Percentiles rank a stretch among this genome's conserved stretches.
These are phyloP conservation scores for Cenchrus americanus DNA, from an alignment of 176 grass and related monocot genomes.

Conservation along the genomic window DNA sequence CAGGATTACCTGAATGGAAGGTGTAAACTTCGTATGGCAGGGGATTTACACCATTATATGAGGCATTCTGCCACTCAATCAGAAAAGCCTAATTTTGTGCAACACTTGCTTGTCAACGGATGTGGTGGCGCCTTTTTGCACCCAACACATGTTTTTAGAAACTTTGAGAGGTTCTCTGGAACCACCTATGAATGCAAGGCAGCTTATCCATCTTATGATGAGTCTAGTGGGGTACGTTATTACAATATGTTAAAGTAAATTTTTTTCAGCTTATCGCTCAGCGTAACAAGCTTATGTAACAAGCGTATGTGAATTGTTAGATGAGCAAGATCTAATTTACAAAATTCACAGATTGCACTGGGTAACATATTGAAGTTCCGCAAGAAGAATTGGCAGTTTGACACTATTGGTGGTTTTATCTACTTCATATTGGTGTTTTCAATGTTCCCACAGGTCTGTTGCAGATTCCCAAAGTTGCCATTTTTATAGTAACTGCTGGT, in stretches of 20 bases:
- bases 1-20: slow-evolving; percentile 81
- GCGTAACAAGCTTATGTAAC: slow-evolving; percentile 23
- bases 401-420: slow-evolving; percentile 94
- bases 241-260: not conserved
- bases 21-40: slow-evolving; percentile 93
- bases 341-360: slow-evolving; percentile 73
- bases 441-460: slow-evolving; percentile 86
- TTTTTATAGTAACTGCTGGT: not conserved
- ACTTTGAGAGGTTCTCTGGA: slow-evolving; percentile 72
- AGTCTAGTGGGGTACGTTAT: slow-evolving; percentile 79
- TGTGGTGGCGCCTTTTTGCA: slow-evolving; percentile 98
- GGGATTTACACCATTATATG: slow-evolving; percentile 98
- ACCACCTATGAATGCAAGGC: slow-evolving; percentile 83
- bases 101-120: slow-evolving; percentile 93
- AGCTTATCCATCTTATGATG: slow-evolving; percentile 80
- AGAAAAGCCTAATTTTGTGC: slow-evolving; percentile 63
- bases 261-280: slow-evolving; percentile 27
- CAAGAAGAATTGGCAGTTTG: slow-evolving; percentile 99
- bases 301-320: slow-evolving; percentile 18
- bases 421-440: slow-evolving; percentile 97
- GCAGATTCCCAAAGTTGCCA: slow-evolving; percentile 6
- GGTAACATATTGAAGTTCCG: slow-evolving; percentile 94
- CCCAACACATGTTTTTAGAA: slow-evolving; percentile 93
- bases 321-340: slow-evolving; percentile 44
- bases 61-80: slow-evolving; percentile 69